These are phyloP conservation scores for Megacollybia marginata DNA, from an alignment of 768 basidiomycete genomes.

Conservation along the genomic window DNA sequence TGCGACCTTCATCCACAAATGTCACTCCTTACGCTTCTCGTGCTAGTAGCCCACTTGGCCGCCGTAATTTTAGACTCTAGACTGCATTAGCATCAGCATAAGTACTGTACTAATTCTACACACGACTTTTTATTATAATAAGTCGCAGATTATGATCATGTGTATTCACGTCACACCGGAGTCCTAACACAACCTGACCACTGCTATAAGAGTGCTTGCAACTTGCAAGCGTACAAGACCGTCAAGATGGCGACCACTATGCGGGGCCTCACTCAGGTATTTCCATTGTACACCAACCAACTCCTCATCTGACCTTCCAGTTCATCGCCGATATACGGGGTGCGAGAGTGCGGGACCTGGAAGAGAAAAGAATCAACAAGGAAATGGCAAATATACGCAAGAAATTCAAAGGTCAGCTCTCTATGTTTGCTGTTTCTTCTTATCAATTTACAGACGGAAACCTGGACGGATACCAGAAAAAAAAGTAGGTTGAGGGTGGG, in stretches of 20 bases:
- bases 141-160: too few species aligned
- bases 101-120: too few species aligned
- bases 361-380: constrained; percentile 98
- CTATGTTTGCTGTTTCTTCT: not conserved
- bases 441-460: constrained; percentile 57
- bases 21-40: constrained; percentile 1
- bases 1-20: constrained; percentile 15
- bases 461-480: constrained; percentile 86
- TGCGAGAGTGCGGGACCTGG: constrained; percentile 90
- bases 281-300: not conserved
- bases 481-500: constrained; percentile 58
- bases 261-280: constrained; percentile 85
- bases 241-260: constrained; percentile 77
- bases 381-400: constrained; percentile 99
- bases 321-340: constrained; percentile 99
- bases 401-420: constrained; percentile 83
- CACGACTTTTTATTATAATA: too few species aligned
- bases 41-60: not conserved
- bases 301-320: constrained; percentile 30
- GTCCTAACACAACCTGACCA: too few species aligned
- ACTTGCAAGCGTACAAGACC: not conserved
- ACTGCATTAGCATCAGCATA: too few species aligned
- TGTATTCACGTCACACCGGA: too few species aligned
- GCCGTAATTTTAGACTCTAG: too few species aligned
- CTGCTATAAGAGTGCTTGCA: not conserved